Base-by-base conservation (phyloP, 2,329 filamentous ascomycete species). In the Aureobasidium vineae region DNA sequence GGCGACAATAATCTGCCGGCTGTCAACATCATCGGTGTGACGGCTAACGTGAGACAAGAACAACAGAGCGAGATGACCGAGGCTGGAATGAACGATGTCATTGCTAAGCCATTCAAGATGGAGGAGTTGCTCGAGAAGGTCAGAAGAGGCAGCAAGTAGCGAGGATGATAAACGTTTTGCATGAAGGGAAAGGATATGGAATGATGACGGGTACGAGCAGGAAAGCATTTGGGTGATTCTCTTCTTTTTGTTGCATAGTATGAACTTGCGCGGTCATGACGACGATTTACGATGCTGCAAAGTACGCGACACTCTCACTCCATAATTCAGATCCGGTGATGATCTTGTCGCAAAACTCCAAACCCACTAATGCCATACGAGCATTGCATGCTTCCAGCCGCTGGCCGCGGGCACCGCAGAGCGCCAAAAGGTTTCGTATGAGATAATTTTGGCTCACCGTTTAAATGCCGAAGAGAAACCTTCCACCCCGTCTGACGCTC, bases 31-130 rank as follows among this genome's bases (percentile, higher is more conserved):
- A 61, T 77, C 2, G 75, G 74, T 7, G 73, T 77, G 6, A 75
- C 73, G 4, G 75, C 75, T 16, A 76, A 77, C 52, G 74, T 73
- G n/a, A 56, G 75, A 6, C 70, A 70, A 11, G 74, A 72, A 49
- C 75, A 77, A 60, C 69, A 72, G 47, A 67, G 74, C 6, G 71
- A 72, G 38, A 75, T 75, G 74, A 45, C 71, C 7, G 60, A 70
- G 21, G 69, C 69, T 21, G 75, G 75, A 10, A 76, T 77, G 75
- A 72, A 75, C 66, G 72, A 72, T 53, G 71, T 74, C 8, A 70
- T 76, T 8, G 70, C 67, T 8, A 76, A 76, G 66, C 74, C 74
- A 2, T 76, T 75, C 67, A 74, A 72, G 63, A 73, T 75, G 41
- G 71, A 75, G 23, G 73, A 75, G 1, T 67, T 76, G 71, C 70